phyloP scores from a whole-genome alignment of 2,329 filamentous ascomycete species.

The Leptographium flavum region DNA sequence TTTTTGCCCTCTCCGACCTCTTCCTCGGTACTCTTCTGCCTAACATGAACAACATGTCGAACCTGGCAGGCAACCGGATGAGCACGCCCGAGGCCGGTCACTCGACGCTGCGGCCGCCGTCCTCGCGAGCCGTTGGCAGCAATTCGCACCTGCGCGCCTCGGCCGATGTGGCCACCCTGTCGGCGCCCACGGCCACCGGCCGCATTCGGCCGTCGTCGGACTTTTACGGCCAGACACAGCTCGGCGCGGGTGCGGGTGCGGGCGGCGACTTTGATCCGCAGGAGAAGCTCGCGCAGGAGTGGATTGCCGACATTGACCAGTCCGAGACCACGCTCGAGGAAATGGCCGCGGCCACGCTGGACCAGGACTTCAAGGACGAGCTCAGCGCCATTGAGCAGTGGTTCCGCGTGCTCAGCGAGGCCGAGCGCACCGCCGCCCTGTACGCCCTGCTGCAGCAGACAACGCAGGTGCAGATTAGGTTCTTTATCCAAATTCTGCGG shows the following conservation, averaged over 20 bases:
- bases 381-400: slow-evolving; percentile 98
- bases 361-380: slow-evolving; percentile 99
- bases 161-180: slow-evolving; percentile 82
- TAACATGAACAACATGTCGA: slow-evolving; percentile 48
- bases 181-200: slow-evolving; percentile 48
- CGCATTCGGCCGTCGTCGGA: slow-evolving; percentile 91
- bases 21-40: slow-evolving; percentile 2
- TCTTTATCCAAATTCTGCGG: slow-evolving; percentile 97
- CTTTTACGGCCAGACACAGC: slow-evolving; percentile 69
- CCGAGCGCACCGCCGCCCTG: slow-evolving; percentile 85
- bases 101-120: slow-evolving; percentile 68
- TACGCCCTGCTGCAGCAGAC: slow-evolving; percentile 96
- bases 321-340: slow-evolving; percentile 98
- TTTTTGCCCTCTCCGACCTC: neutral
- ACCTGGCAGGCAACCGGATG: slow-evolving; percentile 73
- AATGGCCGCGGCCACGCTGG: slow-evolving; percentile 96
- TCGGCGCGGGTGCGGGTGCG: slow-evolving; percentile 53
- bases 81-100: slow-evolving; percentile 88
- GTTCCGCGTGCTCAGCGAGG: slow-evolving; percentile 95
- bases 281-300: slow-evolving; percentile 92
- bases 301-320: slow-evolving; percentile 97
- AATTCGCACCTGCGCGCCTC: slow-evolving; percentile 80
- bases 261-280: slow-evolving; percentile 63
- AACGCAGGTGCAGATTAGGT: slow-evolving; percentile 95
- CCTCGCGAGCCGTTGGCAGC: slow-evolving; percentile 61